phyloP scores from a whole-genome alignment of 768 basidiomycete genomes.

The Sutorius australiensis region DNA sequence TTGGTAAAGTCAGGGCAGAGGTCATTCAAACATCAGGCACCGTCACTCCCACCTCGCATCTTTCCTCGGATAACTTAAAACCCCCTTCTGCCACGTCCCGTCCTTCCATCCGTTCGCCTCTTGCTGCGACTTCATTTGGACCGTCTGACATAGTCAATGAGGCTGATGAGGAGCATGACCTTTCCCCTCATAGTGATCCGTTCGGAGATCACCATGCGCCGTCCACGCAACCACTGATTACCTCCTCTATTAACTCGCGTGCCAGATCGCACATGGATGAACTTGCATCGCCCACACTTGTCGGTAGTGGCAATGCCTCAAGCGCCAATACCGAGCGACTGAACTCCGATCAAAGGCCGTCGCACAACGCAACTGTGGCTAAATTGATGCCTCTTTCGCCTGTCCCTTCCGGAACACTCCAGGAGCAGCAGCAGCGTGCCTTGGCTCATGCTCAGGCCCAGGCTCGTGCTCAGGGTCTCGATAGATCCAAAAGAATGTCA shows the following conservation, averaged over 20 bases:
- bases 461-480: slow-evolving; percentile 50
- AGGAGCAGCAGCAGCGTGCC: slow-evolving; percentile 67
- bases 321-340: slow-evolving; percentile 60
- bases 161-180: slow-evolving; percentile 31
- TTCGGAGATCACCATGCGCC: slow-evolving; percentile 56
- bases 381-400: slow-evolving; percentile 51
- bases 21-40: slow-evolving; percentile 60
- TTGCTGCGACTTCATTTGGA: slow-evolving; percentile 69
- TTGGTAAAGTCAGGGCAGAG: slow-evolving; percentile 76
- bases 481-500: slow-evolving; percentile 49
- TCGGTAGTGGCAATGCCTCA: slow-evolving; percentile 62
- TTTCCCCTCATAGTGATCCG: slow-evolving; percentile 42
- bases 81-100: slow-evolving; percentile 36
- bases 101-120: slow-evolving; percentile 56
- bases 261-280: slow-evolving; percentile 35
- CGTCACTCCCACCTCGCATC: slow-evolving; percentile 26
- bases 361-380: slow-evolving; percentile 61
- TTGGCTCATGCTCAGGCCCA: slow-evolving; percentile 59
- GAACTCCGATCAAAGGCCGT: slow-evolving; percentile 39
- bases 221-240: slow-evolving; percentile 9
- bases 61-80: slow-evolving; percentile 39
- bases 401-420: slow-evolving; percentile 37
- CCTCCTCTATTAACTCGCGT: slow-evolving; percentile 25
- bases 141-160: slow-evolving; percentile 62
- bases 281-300: slow-evolving; percentile 43